Conservation (phyloP, 495 filamentous ascomycete genomes). For the Immersiella caudata region DNA sequence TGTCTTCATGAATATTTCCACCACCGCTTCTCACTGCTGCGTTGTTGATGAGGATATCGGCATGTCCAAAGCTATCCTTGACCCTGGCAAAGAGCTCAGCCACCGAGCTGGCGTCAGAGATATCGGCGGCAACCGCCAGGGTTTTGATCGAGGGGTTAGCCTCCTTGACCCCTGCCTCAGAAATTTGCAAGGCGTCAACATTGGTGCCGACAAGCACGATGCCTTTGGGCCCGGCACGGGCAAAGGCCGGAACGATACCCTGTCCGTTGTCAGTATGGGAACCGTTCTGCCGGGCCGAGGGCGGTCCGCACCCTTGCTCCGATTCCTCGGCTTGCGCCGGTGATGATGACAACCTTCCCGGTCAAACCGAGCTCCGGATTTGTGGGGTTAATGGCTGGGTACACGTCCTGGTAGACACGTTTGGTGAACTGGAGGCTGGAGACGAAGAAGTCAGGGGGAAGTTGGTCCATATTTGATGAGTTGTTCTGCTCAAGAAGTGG, state of each 20-base stretch:
- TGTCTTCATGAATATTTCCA: constrained; percentile 27
- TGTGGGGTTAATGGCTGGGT: constrained; percentile 46
- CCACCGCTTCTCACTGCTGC: constrained; percentile 35
- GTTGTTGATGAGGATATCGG: constrained; percentile 52
- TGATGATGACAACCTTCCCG: constrained; percentile 50
- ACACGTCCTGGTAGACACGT: constrained; percentile 47
- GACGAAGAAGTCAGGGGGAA: constrained; percentile 30
- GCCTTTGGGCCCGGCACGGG: constrained; percentile 42
- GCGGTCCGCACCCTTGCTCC: constrained; percentile 31
- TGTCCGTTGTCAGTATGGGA: constrained; percentile 14
- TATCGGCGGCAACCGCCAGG: constrained; percentile 35
- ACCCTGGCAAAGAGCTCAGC: constrained; percentile 41
- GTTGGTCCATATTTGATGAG: constrained; percentile 24
- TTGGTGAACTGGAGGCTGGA: constrained; percentile 37
- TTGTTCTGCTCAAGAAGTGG: background rate
- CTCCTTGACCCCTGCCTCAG: constrained; percentile 34
- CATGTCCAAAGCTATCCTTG: constrained; percentile 40
- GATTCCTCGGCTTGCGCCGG: constrained; percentile 51
- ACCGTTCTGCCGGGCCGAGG: background rate
- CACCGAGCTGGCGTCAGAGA: constrained; percentile 38
- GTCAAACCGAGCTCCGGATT: constrained; percentile 20
- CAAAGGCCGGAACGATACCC: constrained; percentile 48
- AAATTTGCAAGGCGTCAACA: constrained; percentile 32
- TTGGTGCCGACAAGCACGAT: constrained; percentile 48
- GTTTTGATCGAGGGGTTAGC: constrained; percentile 38